phyloP scores from a whole-genome alignment of 495 filamentous ascomycete species.

The Amniculicola lignicola region DNA sequence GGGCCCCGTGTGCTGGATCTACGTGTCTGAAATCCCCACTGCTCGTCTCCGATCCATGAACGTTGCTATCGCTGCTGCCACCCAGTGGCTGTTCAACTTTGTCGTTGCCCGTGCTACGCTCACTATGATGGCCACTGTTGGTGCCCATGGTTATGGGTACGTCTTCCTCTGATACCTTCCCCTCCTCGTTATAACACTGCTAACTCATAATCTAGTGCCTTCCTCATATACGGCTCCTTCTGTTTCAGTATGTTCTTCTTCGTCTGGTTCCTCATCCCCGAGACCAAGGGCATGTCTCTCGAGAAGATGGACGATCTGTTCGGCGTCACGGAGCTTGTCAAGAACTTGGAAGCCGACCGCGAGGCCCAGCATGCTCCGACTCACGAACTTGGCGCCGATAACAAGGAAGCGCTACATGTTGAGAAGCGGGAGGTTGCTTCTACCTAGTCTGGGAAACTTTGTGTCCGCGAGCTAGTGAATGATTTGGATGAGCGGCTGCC shows the following conservation, averaged over 20 bases:
- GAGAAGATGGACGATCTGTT: constrained; percentile 44
- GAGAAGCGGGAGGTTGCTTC: constrained; percentile 13
- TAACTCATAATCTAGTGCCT: constrained; percentile 19
- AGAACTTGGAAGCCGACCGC: constrained; percentile 25
- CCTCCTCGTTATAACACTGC: not conserved
- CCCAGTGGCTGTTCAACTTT: constrained; percentile 45
- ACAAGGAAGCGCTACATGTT: constrained; percentile 6
- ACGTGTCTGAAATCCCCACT: constrained; percentile 40
- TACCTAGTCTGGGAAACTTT: no score
- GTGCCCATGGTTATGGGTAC: constrained; percentile 36
- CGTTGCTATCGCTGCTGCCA: constrained; percentile 39
- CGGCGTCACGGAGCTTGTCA: constrained; percentile 35
- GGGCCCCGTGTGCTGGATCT: constrained; percentile 43
- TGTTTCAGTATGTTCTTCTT: constrained; percentile 39
- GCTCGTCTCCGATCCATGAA: constrained; percentile 35
- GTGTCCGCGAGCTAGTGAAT: no score
- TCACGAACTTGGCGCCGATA: constrained; percentile 19
- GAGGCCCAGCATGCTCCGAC: constrained; percentile 1
- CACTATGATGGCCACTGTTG: constrained; percentile 36
- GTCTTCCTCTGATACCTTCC: not conserved
- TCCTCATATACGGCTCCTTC: constrained; percentile 37
- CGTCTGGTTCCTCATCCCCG: constrained; percentile 39
- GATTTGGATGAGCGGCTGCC: no score
- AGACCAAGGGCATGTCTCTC: constrained; percentile 38
- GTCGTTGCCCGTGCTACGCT: constrained; percentile 39